Percentiles rank a stretch among this genome's conserved stretches.
phyloP scores from a whole-genome alignment of 2,329 filamentous ascomycete species.

The Xenosphaeropsis pyriputrescens region DNA sequence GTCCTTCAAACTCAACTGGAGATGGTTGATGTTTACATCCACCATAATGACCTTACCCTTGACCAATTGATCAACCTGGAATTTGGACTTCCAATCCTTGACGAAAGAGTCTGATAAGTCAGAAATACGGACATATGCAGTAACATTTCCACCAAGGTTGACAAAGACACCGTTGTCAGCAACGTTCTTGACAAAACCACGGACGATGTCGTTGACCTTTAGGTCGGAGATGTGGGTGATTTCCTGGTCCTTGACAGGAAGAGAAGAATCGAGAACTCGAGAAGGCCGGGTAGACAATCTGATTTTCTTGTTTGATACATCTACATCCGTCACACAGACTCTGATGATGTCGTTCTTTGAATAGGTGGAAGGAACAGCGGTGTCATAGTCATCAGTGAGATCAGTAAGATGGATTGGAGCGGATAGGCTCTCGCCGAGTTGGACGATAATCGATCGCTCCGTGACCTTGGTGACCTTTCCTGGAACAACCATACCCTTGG shows the following conservation, averaged over 20 bases:
- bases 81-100: slow-evolving; percentile 90
- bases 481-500: slow-evolving; percentile 66
- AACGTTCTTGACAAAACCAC: slow-evolving; percentile 86
- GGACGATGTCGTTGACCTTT: slow-evolving; percentile 61
- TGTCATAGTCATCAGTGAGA: slow-evolving; percentile 71
- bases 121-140: slow-evolving; percentile 69
- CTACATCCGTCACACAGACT: slow-evolving; percentile 71
- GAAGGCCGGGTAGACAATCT: slow-evolving; percentile 74
- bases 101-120: slow-evolving; percentile 84
- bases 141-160: slow-evolving; percentile 64
- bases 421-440: slow-evolving; percentile 66
- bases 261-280: slow-evolving; percentile 72
- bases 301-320: slow-evolving; percentile 72
- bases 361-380: slow-evolving; percentile 61
- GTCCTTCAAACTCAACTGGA: slow-evolving; percentile 77
- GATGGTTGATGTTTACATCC: slow-evolving; percentile 51
- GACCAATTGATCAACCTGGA: slow-evolving; percentile 80
- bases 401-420: slow-evolving; percentile 74
- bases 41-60: slow-evolving; percentile 69
- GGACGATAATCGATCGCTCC: slow-evolving; percentile 71
- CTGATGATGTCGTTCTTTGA: slow-evolving; percentile 77
- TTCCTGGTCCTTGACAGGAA: slow-evolving; percentile 69
- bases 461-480: slow-evolving; percentile 75
- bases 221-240: slow-evolving; percentile 59
- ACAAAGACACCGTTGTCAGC: slow-evolving; percentile 84